A percentile compares a stretch with the other conserved stretches of the same genome.
Conservation (phyloP, 805 yeast genomes). For the Tetrapisispora phaffii region DNA sequence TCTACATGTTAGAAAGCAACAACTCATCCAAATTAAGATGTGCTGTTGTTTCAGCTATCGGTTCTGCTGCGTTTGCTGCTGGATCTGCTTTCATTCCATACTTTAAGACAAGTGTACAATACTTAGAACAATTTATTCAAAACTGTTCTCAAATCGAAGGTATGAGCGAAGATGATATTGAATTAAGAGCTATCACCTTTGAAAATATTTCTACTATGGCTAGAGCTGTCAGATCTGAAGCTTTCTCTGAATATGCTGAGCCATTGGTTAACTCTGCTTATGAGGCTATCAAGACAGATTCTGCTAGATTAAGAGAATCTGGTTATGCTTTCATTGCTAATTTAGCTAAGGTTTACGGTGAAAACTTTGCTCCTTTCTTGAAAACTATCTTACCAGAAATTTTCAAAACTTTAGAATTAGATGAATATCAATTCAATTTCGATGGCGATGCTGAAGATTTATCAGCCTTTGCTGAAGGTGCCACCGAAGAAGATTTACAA, state of each 20-base stretch:
- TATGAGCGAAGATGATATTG: conserved; percentile 79
- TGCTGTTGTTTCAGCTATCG: conserved; percentile 88
- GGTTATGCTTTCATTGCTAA: conserved; percentile 89
- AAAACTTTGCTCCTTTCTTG: conserved; percentile 79
- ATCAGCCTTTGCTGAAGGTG: conserved; percentile 37
- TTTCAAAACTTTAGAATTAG: conserved; percentile 73
- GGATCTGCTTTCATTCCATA: conserved; percentile 82
- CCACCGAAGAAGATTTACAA: conserved; percentile 51
- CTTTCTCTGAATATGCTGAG: conserved; percentile 76
- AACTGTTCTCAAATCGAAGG: conserved; percentile 62
- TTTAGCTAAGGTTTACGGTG: conserved; percentile 90
- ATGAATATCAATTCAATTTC: conserved; percentile 63
- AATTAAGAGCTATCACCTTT: conserved; percentile 82
- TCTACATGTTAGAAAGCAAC: conserved; percentile 71
- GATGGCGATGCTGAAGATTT: conserved; percentile 43
- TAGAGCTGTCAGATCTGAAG: conserved; percentile 87
- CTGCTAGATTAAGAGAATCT: conserved; percentile 83
- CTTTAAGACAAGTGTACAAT: conserved; percentile 71
- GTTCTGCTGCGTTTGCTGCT: conserved; percentile 92
- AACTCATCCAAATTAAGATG: conserved; percentile 61
- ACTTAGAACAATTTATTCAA: conserved; percentile 71
- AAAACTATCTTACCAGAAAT: conserved; percentile 76
- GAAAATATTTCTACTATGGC: conserved; percentile 94
- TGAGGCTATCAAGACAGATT: conserved; percentile 62
- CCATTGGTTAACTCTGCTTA: conserved; percentile 86